A percentile compares a stretch with the other conserved stretches of the same genome.
Evolutionary conservation across 192 early-diverging fungal species (phyloP).

Genomic region (Polychytrium aggregatum): DNA sequence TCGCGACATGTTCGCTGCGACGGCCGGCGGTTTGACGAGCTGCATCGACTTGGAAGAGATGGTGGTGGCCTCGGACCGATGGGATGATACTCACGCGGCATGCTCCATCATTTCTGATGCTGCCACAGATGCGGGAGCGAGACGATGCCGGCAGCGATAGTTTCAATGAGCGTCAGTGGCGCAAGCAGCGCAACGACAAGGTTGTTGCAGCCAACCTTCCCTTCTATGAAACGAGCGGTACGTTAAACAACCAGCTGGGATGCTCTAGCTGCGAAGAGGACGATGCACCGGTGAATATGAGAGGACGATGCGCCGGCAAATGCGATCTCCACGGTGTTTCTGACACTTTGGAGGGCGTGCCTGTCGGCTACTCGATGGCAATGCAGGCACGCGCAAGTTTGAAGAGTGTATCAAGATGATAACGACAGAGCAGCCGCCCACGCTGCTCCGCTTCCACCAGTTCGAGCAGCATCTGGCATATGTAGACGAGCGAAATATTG

Average conservation of each 20-base stretch:
- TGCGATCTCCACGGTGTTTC: not conserved
- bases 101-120: constrained; percentile 2
- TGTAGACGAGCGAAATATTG: constrained; percentile 56
- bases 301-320: not conserved
- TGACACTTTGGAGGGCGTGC: too few species aligned
- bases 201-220: constrained; percentile 36
- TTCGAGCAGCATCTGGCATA: constrained; percentile 76
- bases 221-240: constrained; percentile 40
- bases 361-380: not conserved
- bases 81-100: not conserved
- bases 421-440: not conserved
- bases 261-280: not conserved
- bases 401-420: constrained; percentile 5
- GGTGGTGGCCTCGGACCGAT: not conserved
- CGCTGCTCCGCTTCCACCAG: constrained; percentile 55
- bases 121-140: constrained; percentile 51
- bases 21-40: too few species aligned
- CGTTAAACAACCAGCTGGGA: constrained; percentile 39
- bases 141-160: constrained; percentile 72
- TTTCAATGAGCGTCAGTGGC: constrained; percentile 64
- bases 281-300: not conserved
- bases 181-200: constrained; percentile 55
- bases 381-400: constrained; percentile 7
- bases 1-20: too few species aligned
- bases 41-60: not conserved